These are phyloP conservation scores for Triangularia verruculosa DNA, from an alignment of 2,329 filamentous ascomycete genomes.

Conservation along the genomic window DNA sequence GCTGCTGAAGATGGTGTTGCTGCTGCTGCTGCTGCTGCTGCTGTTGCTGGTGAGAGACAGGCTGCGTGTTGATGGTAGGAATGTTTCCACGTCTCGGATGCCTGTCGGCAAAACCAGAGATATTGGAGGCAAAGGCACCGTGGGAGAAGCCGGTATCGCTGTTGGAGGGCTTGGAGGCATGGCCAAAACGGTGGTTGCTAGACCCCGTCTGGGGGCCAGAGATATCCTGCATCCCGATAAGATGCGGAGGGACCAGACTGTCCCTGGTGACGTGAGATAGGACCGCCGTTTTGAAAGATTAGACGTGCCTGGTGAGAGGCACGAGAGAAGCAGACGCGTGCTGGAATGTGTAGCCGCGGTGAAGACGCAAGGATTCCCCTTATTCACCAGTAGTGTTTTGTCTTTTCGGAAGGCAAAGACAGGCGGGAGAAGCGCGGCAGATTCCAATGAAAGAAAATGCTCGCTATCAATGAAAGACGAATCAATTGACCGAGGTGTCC, in stretches of 20 bases:
- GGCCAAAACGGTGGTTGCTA: constrained; percentile 61
- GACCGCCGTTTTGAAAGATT: constrained; percentile 75
- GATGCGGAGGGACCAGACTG: constrained; percentile 81
- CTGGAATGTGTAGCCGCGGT: constrained; percentile 26
- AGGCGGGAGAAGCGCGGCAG: constrained; percentile 3
- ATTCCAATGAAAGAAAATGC: constrained; percentile 24
- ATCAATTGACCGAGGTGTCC: constrained; percentile 6
- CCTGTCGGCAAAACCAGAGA: constrained; percentile 80
- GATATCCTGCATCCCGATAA: constrained; percentile 89
- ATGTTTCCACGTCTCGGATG: constrained; percentile 83
- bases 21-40: constrained; percentile 39
- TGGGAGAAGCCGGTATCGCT: constrained; percentile 90
- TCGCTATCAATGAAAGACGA: constrained; percentile 21
- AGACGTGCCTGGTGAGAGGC: constrained; percentile 54
- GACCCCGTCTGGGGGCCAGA: constrained; percentile 60
- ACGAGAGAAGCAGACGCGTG: constrained; percentile 38
- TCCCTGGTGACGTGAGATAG: constrained; percentile 75
- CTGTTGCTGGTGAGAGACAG: constrained; percentile 47
- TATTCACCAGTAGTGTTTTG: background rate
- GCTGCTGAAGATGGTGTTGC: constrained; percentile 37
- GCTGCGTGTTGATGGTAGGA: constrained; percentile 86
- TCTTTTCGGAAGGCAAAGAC: background rate
- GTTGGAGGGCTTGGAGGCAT: constrained; percentile 76
- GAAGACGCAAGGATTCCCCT: background rate
- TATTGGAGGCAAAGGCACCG: constrained; percentile 84